These are phyloP conservation scores for Sordariomycetes sp. DNA, from an alignment of 2,329 filamentous ascomycete species.

Conservation along the genomic window DNA sequence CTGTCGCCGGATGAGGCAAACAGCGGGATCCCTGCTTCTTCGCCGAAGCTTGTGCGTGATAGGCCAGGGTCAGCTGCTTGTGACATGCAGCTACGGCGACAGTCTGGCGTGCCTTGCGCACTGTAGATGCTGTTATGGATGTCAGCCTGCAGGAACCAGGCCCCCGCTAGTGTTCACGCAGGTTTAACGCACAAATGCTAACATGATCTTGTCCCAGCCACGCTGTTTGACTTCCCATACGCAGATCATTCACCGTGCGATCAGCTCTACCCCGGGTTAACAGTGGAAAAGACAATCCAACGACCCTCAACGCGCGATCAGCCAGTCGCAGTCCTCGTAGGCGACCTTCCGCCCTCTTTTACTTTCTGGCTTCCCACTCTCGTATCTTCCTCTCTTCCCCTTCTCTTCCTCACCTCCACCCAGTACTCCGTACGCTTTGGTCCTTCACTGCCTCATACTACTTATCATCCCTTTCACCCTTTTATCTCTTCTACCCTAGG, in stretches of 20 bases:
- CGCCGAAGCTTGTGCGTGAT: background rate
- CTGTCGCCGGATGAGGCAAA: conserved; percentile 3
- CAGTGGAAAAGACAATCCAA: conserved; percentile 2
- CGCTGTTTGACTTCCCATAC: too few relatives aligned
- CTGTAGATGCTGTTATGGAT: background rate
- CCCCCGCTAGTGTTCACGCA: background rate
- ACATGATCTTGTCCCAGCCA: too few relatives aligned
- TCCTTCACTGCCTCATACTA: background rate
- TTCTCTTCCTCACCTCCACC: background rate
- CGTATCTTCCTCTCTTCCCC: background rate
- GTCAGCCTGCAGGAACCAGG: background rate
- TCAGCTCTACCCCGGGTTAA: conserved; percentile 4
- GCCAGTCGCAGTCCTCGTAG: conserved; percentile 3
- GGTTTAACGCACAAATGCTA: background rate
- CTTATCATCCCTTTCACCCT: background rate
- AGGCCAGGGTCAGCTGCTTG: background rate
- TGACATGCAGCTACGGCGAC: background rate
- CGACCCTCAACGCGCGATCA: conserved; percentile 3
- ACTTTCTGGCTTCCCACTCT: too few relatives aligned
- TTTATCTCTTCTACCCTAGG: too few relatives aligned
- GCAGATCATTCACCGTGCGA: background rate
- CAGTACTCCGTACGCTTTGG: background rate
- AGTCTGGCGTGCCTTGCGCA: background rate
- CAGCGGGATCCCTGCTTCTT: conserved; percentile 1
- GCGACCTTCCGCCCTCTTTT: conserved; percentile 1